Base-by-base conservation (phyloP, 208 protist genomes). In the Acanthamoeba healyi region DNA sequence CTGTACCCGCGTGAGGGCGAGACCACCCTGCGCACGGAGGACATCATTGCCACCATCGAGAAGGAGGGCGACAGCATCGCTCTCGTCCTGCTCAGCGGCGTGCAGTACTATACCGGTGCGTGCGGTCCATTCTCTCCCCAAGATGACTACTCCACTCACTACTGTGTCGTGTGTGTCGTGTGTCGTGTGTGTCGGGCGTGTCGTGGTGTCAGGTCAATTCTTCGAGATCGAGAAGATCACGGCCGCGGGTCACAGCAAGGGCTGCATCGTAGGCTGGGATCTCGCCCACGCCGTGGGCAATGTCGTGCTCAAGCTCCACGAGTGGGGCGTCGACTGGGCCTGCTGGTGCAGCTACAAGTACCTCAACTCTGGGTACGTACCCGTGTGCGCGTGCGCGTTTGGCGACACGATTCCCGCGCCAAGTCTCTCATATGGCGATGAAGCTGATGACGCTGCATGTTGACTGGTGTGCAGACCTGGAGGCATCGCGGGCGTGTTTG, bases 271-370 rank as follows among this genome's bases (percentile, higher is more conserved):
- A 36, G 98, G 98, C 40, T 97, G 98, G 81, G 98, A 99, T 96
- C 98, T 98, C 54, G 97, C 98, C 24, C 98, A 99, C 94, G 98
- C 98, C n/a, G 98, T 97, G 6, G 98, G 98, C 84, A 99, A 99
- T 95, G 97, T 99, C 32, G 96, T 96, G 44, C 96, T 99, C 44
- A 72, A 97, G 81, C 96, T 99, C 40, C 98, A 99, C 92, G 98
- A 99, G 79, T 99, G 98, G 98, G 96, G 98, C 58, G 98, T 99
- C 14, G 98, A 99, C 95, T 99, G 99, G 96, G 98, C 98, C 9
- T 98, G 95, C 95, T 99, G 98, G 98, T 99, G 98, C 95, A 98
- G 97, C n/a, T 99, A 99, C 97, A 99, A 98, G 92, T 99, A 99
- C 96, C 95, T 99, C n/a, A 99, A 99, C 96, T 96, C 96, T 51